A percentile compares a stretch with the other conserved stretches of the same genome.
phyloP scores from a whole-genome alignment of 495 filamentous ascomycete genomes.

The Tuber umbilicatum region DNA sequence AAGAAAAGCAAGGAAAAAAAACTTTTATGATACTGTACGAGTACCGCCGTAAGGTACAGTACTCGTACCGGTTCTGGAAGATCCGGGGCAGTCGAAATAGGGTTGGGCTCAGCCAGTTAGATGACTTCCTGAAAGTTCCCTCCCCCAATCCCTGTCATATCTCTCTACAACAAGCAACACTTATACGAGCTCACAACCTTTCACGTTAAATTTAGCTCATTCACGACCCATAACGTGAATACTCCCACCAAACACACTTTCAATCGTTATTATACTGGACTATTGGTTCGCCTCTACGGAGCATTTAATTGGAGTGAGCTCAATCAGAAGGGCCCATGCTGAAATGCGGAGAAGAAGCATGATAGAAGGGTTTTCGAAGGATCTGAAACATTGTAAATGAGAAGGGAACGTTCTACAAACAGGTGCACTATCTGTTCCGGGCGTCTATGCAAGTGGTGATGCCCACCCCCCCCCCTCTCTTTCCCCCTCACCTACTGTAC shows the following conservation, averaged over 20 bases:
- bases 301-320: constrained; percentile 1
- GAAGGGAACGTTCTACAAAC: background rate
- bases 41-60: background rate
- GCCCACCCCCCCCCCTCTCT: background rate
- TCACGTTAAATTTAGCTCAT: background rate
- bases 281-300: constrained; percentile 3
- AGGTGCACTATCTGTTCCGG: constrained; percentile 2
- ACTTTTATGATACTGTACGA: too few relatives aligned
- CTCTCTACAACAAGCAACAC: background rate
- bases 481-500: background rate
- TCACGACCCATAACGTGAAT: background rate
- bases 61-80: background rate
- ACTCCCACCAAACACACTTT: background rate
- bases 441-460: background rate
- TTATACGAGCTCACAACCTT: background rate
- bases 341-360: constrained; percentile 17
- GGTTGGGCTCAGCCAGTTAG: background rate
- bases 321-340: constrained; percentile 2
- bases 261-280: background rate
- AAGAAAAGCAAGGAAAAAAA: background rate
- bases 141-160: background rate
- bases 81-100: background rate
- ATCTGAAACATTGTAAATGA: constrained; percentile 16
- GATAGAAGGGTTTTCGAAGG: constrained; percentile 25
- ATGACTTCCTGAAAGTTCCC: background rate